Conservation (phyloP, 805 yeast genomes). For the Lipomyces orientalis region DNA sequence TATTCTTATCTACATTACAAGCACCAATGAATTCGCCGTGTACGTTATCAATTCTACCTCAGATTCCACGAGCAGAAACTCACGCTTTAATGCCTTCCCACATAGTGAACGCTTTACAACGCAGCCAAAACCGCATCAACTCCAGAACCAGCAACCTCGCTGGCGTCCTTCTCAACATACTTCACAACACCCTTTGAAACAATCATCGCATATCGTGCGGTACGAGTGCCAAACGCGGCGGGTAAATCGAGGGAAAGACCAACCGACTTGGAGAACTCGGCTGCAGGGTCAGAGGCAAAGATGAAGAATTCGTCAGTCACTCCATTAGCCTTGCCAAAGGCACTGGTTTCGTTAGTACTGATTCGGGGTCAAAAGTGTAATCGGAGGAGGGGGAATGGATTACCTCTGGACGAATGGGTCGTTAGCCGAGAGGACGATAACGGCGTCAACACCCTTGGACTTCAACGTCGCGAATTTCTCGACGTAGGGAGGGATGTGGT, state of each 20-base stretch:
- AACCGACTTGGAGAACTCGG: constrained; percentile 60
- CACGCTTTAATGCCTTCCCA: neutral
- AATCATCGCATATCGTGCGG: constrained; percentile 74
- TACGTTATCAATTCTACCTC: neutral
- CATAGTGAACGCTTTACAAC: constrained; percentile 38
- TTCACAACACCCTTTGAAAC: constrained; percentile 62
- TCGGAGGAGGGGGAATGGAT: neutral
- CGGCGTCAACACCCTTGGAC: constrained; percentile 65
- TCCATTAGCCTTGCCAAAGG: constrained; percentile 64
- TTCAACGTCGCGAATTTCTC: constrained; percentile 56
- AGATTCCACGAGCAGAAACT: neutral
- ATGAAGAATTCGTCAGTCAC: constrained; percentile 49
- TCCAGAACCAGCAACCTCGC: constrained; percentile 53
- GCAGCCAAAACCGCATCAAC: constrained; percentile 52
- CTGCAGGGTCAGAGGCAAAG: constrained; percentile 72
- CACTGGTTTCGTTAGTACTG: constrained; percentile 44
- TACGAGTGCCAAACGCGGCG: constrained; percentile 63
- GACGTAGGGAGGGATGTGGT: constrained; percentile 74
- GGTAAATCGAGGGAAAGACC: constrained; percentile 65
- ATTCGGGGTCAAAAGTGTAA: neutral
- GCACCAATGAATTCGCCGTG: no score
- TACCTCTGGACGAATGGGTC: constrained; percentile 67
- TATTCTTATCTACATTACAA: no score
- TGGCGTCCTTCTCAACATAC: constrained; percentile 57
- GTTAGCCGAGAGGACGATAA: constrained; percentile 68